Conservation (phyloP, 495 filamentous ascomycete genomes). For the Aspergillus ostianus region DNA sequence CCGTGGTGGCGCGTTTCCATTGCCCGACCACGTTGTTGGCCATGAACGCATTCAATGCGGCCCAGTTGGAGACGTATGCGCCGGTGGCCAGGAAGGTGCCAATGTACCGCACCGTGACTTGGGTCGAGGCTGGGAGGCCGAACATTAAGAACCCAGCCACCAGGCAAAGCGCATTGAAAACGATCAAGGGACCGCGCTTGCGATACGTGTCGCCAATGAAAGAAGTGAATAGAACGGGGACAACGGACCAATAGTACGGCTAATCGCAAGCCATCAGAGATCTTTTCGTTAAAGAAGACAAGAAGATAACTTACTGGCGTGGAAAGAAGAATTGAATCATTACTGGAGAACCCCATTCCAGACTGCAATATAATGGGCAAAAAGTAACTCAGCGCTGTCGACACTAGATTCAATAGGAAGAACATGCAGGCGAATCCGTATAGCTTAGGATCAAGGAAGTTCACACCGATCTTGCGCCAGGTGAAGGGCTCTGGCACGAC, state of each 20-base stretch:
- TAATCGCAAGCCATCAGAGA: constrained; percentile 5
- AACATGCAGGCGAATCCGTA: constrained; percentile 72
- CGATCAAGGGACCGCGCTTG: constrained; percentile 66
- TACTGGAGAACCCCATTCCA: constrained; percentile 68
- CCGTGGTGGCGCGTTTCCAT: constrained; percentile 74
- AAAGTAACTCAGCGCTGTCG: constrained; percentile 66
- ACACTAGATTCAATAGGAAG: constrained; percentile 73
- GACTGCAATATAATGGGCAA: constrained; percentile 69
- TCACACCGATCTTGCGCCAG: constrained; percentile 54
- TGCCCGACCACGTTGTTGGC: constrained; percentile 70
- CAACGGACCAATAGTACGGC: constrained; percentile 73
- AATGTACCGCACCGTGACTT: constrained; percentile 69
- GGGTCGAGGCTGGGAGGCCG: constrained; percentile 56
- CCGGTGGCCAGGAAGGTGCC: constrained; percentile 75
- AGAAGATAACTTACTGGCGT: constrained; percentile 49
- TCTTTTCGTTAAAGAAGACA: background rate
- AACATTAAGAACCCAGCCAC: constrained; percentile 73
- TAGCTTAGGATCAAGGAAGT: constrained; percentile 66
- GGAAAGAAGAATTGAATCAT: constrained; percentile 66
- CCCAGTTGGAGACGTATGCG: constrained; percentile 79
- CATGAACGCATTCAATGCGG: constrained; percentile 70
- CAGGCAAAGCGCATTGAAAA: constrained; percentile 70
- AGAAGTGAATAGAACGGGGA: constrained; percentile 70
- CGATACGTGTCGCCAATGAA: constrained; percentile 63
- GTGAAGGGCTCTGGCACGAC: constrained; percentile 60